Base-by-base conservation (phyloP, 345 rosid species). In the Eucalyptus paniculata region DNA sequence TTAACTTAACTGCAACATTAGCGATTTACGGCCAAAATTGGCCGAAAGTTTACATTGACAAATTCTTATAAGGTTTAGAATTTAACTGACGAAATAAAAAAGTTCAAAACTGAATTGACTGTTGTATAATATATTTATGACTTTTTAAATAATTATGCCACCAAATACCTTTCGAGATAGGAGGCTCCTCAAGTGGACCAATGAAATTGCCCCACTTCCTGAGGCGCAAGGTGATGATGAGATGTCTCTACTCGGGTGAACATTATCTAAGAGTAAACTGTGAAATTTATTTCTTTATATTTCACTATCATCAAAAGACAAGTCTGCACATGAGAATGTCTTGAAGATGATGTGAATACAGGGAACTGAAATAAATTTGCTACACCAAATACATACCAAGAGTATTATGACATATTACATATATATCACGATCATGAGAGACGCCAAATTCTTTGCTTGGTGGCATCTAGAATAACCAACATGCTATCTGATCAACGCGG, bases 51-150 rank as follows among this genome's bases (percentile, higher is more conserved):
- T 26, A 58, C 12, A 26, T 11, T 58, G 30, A 5, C 13, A 58
- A 24, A 5, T 58, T 58, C 7, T 11, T 2, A 5, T 24, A 58
- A 58, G 0, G 7, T 58, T 24, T 58, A 58, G 7, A 0, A 24
- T 5, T 58, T 5, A 58, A 58, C 5, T 58, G 6, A 11, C 6
- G 10, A 58, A 58, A 58, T 58, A 24, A 58, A 58, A 58, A 58
- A 5, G 1, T 26, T 58, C 13, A 10, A 26, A 26, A 58, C 1
- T 11, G 2, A 58, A 58, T 26, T 58, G 4, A 12, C 6, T 0
- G 7, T 26, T 9, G 2, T 11, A 5, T 5, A 2, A 26, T 58
- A 58, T 9, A 26, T 58, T 26, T 58, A 58, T 5, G 15, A 11
- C n/a, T 8, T 7, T n/a, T 16, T 16, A 32, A 8, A 67, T 4